A percentile compares a stretch with the other conserved stretches of the same genome.
These are phyloP conservation scores for Flaveria floridana DNA, from an alignment of 140 eudicot species.

Conservation along the genomic window DNA sequence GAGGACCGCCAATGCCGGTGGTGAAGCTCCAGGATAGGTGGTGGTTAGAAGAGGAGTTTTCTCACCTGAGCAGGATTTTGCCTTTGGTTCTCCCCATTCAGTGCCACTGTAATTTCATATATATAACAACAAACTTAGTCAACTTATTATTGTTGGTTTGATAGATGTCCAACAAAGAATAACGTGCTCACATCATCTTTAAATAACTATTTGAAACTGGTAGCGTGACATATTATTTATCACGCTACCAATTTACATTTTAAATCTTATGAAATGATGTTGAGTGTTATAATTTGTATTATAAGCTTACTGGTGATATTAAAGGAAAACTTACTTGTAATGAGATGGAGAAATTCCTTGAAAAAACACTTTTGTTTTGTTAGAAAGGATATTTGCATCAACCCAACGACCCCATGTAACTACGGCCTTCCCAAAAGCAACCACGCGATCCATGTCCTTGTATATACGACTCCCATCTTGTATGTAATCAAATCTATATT, in stretches of 20 bases:
- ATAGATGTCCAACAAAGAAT: too few species aligned
- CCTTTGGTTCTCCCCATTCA: slow-evolving; percentile 52
- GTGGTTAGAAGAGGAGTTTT: slow-evolving; percentile 42
- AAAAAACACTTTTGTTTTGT: slow-evolving; percentile 50
- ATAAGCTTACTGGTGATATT: too few species aligned
- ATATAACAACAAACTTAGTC: too few species aligned
- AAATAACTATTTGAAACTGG: too few species aligned
- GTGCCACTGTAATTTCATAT: slow-evolving; percentile 39
- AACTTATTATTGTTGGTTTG: too few species aligned
- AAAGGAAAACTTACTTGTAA: slow-evolving; percentile 49
- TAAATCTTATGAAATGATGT: background rate
- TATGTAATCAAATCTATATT: slow-evolving; percentile 59
- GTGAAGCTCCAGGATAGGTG: slow-evolving; percentile 42
- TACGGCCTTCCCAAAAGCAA: slow-evolving; percentile 54
- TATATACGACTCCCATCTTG: slow-evolving; percentile 39
- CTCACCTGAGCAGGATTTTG: slow-evolving; percentile 44
- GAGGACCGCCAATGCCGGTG: slow-evolving; percentile 36
- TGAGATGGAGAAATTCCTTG: slow-evolving; percentile 68
- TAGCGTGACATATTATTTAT: too few species aligned
- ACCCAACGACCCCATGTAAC: slow-evolving; percentile 63
- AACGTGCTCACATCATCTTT: too few species aligned
- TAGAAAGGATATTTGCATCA: slow-evolving; percentile 37
- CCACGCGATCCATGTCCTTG: slow-evolving; percentile 57
- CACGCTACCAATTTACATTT: too few species aligned
- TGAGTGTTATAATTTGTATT: too few species aligned